phyloP scores from a whole-genome alignment of 2,329 filamentous ascomycete species.

The Macrophomina phaseolina region DNA sequence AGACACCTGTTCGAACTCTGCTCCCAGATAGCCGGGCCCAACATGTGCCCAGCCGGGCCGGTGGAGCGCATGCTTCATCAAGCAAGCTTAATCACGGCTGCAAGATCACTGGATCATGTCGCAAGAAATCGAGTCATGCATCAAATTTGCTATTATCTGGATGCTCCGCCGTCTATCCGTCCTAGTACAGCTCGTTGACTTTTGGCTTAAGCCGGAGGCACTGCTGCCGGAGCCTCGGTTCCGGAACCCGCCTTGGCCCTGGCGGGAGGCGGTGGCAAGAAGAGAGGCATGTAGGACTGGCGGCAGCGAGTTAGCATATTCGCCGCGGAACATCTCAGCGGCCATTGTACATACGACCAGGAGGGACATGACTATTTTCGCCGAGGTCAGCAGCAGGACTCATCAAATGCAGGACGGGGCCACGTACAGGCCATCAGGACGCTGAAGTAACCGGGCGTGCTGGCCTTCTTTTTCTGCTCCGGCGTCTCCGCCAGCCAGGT shows the following conservation, averaged over 20 bases:
- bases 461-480: conserved; percentile 66
- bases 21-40: conserved; percentile 4
- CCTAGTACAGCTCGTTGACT: not conserved
- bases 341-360: conserved; percentile 47
- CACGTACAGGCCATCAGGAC: conserved; percentile 78
- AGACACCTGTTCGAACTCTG: conserved; percentile 2
- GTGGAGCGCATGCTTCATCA: not conserved
- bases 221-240: conserved; percentile 57
- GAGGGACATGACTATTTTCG: conserved; percentile 50
- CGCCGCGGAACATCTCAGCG: not conserved
- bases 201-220: conserved; percentile 43
- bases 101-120: not conserved
- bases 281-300: conserved; percentile 68
- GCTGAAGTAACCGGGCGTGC: conserved; percentile 75
- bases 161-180: conserved; percentile 3
- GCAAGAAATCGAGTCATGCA: not conserved
- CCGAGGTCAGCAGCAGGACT: conserved; percentile 23
- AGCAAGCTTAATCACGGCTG: not conserved
- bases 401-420: conserved; percentile 2
- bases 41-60: not conserved
- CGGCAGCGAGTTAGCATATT: conserved; percentile 48
- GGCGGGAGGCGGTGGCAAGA: conserved; percentile 61
- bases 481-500: conserved; percentile 78
- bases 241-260: conserved; percentile 44
- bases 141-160: not conserved